Evolutionary conservation across 257 asterid species (phyloP), one percentile per base, ranked within the genome.

Genomic region (Gentiana dahurica): DNA sequence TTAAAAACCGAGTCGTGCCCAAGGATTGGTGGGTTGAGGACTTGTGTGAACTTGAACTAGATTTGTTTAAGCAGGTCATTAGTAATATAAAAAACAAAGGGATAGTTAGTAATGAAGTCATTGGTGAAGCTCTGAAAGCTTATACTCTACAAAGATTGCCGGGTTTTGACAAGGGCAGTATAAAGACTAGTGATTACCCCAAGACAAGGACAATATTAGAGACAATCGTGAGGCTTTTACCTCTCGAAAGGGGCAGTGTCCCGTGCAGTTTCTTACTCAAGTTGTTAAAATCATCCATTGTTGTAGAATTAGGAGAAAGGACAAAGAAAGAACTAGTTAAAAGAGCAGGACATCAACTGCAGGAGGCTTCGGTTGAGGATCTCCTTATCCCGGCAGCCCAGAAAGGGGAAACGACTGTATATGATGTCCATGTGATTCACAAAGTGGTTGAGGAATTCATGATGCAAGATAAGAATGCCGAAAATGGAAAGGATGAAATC

Each of bases 21-120:
- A 71, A 65, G 53, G 97, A 91, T 75, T 92, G 98, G 98, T 92
- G 96, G 78, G 98, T 91, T 52, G 92, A 91, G 79, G 97, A 92
- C 64, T 49, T 87, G 32, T 78, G 72, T 12, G 98, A 91, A 58
- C 94, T 87, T 12, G 97, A 91, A 38, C 73, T 85, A 6, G 97
- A 87, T 55, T 65, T 91, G 34, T 91, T 68, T 57, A 83, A 78
- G 64, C 75, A 86, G 33, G 85, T 87, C 45, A 73, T 91, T 37
- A 37, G 63, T 44, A 49, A 70, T 12, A 77, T 91, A 3, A 81
- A 75, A 68, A 79, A 54, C 66, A 83, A 77, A 68, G 79, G 79
- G 47, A 48, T 59, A 7, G 60, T 87, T 54, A 72, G 89, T 5
- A 68, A 57, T 11, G 98, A 85, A 66, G 90, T 83, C 57, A 79